Conservation (phyloP, 371 early-diverging fungal species). For the Zancudomyces culisetae region DNA sequence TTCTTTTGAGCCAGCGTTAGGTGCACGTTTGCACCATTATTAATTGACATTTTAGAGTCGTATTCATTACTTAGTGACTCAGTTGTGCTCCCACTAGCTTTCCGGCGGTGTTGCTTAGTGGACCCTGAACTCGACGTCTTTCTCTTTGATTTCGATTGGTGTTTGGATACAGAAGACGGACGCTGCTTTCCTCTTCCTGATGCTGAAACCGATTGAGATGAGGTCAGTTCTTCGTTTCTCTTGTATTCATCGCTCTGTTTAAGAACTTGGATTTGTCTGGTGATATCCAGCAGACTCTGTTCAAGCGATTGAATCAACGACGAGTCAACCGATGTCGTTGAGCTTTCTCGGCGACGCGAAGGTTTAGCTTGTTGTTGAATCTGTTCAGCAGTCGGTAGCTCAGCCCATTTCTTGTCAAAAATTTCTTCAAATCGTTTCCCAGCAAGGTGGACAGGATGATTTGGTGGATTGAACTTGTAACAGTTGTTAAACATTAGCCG, state of each 20-base stretch:
- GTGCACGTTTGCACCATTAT: not conserved
- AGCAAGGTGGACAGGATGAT: slow-evolving; percentile 72
- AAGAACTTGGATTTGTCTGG: slow-evolving; percentile 41
- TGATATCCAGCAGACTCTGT: slow-evolving; percentile 36
- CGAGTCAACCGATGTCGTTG: slow-evolving; percentile 15
- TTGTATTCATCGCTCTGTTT: too few relatives aligned
- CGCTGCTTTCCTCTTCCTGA: slow-evolving; percentile 44
- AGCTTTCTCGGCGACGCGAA: slow-evolving; percentile 16
- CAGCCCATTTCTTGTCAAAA: slow-evolving; percentile 75
- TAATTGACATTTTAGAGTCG: not conserved
- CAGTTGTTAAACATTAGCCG: slow-evolving; percentile 87
- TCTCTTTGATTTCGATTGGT: not conserved
- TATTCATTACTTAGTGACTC: not conserved
- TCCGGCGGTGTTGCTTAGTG: slow-evolving; percentile 13
- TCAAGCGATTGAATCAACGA: slow-evolving; percentile 40
- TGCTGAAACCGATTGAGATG: too few relatives aligned
- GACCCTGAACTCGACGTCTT: slow-evolving; percentile 6
- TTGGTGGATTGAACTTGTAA: slow-evolving; percentile 76
- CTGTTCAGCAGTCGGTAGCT: slow-evolving; percentile 26
- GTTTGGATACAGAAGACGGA: slow-evolving; percentile 9
- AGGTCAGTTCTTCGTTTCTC: too few relatives aligned
- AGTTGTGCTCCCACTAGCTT: slow-evolving; percentile 6
- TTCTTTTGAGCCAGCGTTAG: slow-evolving; percentile 79
- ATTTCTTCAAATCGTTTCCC: slow-evolving; percentile 56
- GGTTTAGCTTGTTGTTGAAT: slow-evolving; percentile 2